Base-by-base conservation (phyloP, 2,329 filamentous ascomycete genomes). In the Fusarium transvaalense region DNA sequence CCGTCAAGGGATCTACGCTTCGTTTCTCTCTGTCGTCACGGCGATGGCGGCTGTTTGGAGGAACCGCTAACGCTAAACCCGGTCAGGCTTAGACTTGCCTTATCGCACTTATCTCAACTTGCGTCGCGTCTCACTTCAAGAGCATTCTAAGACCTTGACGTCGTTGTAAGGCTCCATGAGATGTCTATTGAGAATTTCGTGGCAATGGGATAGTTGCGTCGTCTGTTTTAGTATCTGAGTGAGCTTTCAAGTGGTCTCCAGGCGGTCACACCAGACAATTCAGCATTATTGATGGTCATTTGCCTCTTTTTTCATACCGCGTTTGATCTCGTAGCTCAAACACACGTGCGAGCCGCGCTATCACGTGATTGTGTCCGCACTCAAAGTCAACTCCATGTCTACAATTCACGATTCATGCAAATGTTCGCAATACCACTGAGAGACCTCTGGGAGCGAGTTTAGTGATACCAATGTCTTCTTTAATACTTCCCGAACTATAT, bases 11-110 rank as follows among this genome's bases (percentile, higher is more conserved):
- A 61, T 35, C 56, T 17, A 34, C 61, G 65, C 74, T 54, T 43
- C 27, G 25, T 47, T 41, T 59, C 60, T 43, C 19, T 17, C 65
- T 66, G 77, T 79, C 76, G 77, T 78, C 77, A 70, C 68, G 74
- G 76, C 69, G 73, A 79, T 78, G 74, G 41, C n/a, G 39, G 25
- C 50, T 72, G 71, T 72, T 66, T 61, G 55, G 48, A 56, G 13
- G 19, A 34, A 19, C 34, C 39, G 56, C 50, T 0, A 15, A 2
- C 48, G 34, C 65, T 61, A 71, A 38, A 27, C 71, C 38, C 14
- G 3, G 19, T 29, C 35, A 2, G 29, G 32, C 15, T 2, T 9
- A 14, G 12, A 19, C 55, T 48, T 15, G 14, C 55, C 62, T 47
- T 39, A 65, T 73, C 41, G 21, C 38, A 43, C 9, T 31, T 58